These are phyloP conservation scores for Peronospora belbahrii DNA, from an alignment of 352 stramenopile genomes.

Conservation along the genomic window DNA sequence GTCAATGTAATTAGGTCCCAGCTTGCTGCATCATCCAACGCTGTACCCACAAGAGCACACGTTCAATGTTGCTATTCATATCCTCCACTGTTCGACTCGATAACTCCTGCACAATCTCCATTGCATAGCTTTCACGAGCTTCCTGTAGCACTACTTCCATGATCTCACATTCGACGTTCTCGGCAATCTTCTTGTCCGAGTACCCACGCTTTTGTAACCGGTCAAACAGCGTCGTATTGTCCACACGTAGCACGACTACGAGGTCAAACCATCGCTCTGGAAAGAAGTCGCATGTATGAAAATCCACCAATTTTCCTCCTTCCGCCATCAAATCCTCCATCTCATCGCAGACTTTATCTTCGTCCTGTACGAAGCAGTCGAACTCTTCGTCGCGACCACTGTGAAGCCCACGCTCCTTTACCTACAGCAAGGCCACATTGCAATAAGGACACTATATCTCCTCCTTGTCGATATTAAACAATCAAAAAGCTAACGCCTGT, in stretches of 20 bases:
- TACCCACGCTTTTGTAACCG: constrained; percentile 87
- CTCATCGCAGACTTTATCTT: constrained; percentile 95
- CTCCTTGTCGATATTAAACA: too few species aligned
- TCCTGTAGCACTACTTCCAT: constrained; percentile 98
- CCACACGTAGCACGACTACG: constrained; percentile 85
- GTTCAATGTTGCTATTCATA: constrained; percentile 92
- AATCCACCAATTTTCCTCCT: constrained; percentile 91
- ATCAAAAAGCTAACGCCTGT: constrained; percentile 1
- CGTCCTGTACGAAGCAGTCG: constrained; percentile 94
- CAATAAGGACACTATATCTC: constrained; percentile 3
- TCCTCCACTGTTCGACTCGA: constrained; percentile 92
- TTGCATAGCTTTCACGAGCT: constrained; percentile 89
- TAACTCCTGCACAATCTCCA: constrained; percentile 94
- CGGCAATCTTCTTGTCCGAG: constrained; percentile 90
- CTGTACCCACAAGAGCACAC: constrained; percentile 88
- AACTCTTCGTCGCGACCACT: constrained; percentile 89
- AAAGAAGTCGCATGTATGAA: constrained; percentile 97
- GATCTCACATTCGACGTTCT: constrained; percentile 98
- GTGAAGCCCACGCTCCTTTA: constrained; percentile 76
- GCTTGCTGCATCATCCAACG: constrained; percentile 84
- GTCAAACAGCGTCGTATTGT: constrained; percentile 91
- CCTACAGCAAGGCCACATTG: constrained; percentile 14
- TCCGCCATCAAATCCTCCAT: constrained; percentile 90
- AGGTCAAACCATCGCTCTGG: constrained; percentile 96
- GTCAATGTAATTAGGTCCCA: constrained; percentile 9